A percentile compares a stretch with the other conserved stretches of the same genome.
phyloP scores from a whole-genome alignment of 768 basidiomycete genomes.

The Daedalea quercina region DNA sequence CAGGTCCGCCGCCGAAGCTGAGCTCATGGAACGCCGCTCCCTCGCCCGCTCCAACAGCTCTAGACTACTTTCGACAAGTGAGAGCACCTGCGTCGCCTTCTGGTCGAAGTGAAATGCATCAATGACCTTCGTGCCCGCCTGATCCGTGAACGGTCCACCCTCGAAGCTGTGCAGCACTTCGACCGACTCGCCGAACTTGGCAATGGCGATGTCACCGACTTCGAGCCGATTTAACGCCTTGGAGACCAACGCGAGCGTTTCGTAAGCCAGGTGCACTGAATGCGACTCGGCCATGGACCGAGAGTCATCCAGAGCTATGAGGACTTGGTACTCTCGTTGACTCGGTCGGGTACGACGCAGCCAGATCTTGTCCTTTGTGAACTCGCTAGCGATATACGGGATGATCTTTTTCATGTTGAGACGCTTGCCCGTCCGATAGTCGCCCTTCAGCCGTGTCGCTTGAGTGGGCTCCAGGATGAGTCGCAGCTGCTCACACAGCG shows the following conservation, averaged over 20 bases:
- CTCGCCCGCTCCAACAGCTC: constrained; percentile 70
- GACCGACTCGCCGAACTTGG: constrained; percentile 82
- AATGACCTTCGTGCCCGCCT: constrained; percentile 74
- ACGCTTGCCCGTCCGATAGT: constrained; percentile 95
- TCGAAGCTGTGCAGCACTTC: constrained; percentile 88
- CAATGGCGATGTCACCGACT: constrained; percentile 90
- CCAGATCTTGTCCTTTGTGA: constrained; percentile 99
- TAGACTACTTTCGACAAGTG: constrained; percentile 75
- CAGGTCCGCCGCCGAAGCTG: constrained; percentile 68
- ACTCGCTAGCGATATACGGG: constrained; percentile 95
- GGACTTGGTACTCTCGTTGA: constrained; percentile 91
- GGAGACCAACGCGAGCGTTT: constrained; percentile 87
- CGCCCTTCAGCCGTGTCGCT: constrained; percentile 90
- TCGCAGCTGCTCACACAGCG: constrained; percentile 92
- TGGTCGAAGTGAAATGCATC: constrained; percentile 87
- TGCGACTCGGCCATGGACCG: constrained; percentile 93
- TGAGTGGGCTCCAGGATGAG: constrained; percentile 93
- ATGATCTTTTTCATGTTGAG: constrained; percentile 99
- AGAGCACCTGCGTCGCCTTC: constrained; percentile 78
- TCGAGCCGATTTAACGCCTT: constrained; percentile 89
- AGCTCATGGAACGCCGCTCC: constrained; percentile 52
- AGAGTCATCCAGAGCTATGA: constrained; percentile 93
- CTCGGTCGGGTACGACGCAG: constrained; percentile 89
- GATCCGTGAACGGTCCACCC: constrained; percentile 73
- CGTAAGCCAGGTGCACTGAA: constrained; percentile 88